Evolutionary conservation across 495 filamentous ascomycete genomes (phyloP), one percentile per base, ranked within the genome.

Genomic region (Trichoderma virens): DNA sequence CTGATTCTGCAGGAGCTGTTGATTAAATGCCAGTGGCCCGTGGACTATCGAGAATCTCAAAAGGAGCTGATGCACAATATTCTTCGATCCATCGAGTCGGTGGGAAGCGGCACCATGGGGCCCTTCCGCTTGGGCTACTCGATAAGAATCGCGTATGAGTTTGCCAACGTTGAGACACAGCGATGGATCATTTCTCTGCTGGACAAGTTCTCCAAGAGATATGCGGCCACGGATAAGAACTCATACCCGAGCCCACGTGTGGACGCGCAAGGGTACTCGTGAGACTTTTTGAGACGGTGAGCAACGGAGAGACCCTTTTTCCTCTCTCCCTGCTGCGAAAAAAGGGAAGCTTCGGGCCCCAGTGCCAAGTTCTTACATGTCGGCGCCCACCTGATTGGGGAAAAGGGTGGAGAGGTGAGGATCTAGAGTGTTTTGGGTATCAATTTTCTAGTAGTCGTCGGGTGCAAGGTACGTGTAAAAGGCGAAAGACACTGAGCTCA

Each of bases 111-210:
- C 60, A 60, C 63, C 47, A 66, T 69, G 67, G 67, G 67, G 3
- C 65, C 65, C 7, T 69, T 66, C 61, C 65, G 67, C 8, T 14
- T 66, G 5, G 67, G 67, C 34, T 69, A 65, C 60, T 39, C 62
- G 2, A 56, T 69, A 27, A 59, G 67, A 13, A 69, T 69, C 28
- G 59, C 35, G 27, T 69, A 66, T 62, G 65, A 69, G 60, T 69
- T 69, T 41, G 65, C 61, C 35, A 63, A 65, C 25, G 20, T 30
- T 28, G 51, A 51, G n/a, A 60, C 65, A 5, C 67, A 69, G 65
- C 35, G 59, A 20, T 69, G 67, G 67, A 39, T 69, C 18, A 61
- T 51, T 9, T n/a, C 38, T 3, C 20, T 65, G 32, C 60, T 69
- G 38, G 67, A 47, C 28, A 39, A 41, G 32, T 63, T 64, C 14